A percentile compares a stretch with the other conserved stretches of the same genome.
These are phyloP conservation scores for Coemansia sp. DNA, from an alignment of 192 early-diverging fungal genomes.

Conservation along the genomic window DNA sequence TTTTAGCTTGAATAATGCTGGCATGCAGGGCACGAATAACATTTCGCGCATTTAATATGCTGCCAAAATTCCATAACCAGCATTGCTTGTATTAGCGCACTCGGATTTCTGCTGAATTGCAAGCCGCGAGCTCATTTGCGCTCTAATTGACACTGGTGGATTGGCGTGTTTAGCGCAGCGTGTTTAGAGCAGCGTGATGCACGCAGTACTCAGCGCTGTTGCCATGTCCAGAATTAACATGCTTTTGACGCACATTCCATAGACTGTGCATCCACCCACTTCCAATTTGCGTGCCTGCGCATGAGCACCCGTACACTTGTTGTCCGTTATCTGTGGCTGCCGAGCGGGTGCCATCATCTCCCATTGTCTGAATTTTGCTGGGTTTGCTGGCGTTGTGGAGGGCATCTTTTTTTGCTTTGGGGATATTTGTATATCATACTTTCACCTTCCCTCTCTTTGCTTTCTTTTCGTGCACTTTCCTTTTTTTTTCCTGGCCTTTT, in stretches of 20 bases:
- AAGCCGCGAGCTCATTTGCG: not conserved
- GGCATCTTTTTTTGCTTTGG: not conserved
- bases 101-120: not conserved
- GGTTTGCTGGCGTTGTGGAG: not conserved
- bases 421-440: not conserved
- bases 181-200: not conserved
- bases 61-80: not conserved
- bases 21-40: not conserved
- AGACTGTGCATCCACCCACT: not conserved
- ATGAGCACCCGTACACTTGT: constrained; percentile 3
- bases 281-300: constrained; percentile 3
- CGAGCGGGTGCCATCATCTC: not conserved
- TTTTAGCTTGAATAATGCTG: not conserved
- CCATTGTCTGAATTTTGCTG: not conserved
- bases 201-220: constrained; percentile 8
- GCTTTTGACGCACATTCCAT: not conserved
- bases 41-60: not conserved
- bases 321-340: not conserved
- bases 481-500: not conserved
- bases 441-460: not conserved
- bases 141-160: not conserved
- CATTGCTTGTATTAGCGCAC: not conserved
- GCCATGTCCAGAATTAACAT: constrained; percentile 3
- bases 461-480: not conserved
- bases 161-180: not conserved